Conservation (phyloP, 345 rosid species). For the Salix viminalis region DNA sequence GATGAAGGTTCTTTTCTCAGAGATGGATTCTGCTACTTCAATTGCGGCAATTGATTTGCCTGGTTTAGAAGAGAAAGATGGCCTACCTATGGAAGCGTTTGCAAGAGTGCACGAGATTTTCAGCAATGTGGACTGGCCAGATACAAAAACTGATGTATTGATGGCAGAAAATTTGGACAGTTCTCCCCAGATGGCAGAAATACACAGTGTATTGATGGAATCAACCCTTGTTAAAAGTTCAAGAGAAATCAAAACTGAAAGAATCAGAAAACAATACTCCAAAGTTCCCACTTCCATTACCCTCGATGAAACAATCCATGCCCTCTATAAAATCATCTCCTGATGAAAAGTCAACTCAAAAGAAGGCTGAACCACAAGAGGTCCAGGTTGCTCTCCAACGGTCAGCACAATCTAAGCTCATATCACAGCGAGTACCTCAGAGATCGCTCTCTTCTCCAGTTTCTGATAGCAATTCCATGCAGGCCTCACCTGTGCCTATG, state of each 20-base stretch:
- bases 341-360: slow-evolving; percentile 6
- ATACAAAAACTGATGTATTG: slow-evolving; percentile 42
- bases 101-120: slow-evolving; percentile 59
- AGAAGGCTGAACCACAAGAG: slow-evolving; percentile 28
- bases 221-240: slow-evolving; percentile 35
- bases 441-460: slow-evolving; percentile 41
- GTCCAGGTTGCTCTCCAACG: slow-evolving; percentile 45
- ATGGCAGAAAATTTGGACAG: slow-evolving; percentile 35
- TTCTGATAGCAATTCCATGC: slow-evolving; percentile 33
- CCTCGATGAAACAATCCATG: slow-evolving; percentile 5
- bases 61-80: slow-evolving; percentile 52
- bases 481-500: slow-evolving; percentile 43
- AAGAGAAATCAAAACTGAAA: slow-evolving; percentile 33
- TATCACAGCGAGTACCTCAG: slow-evolving; percentile 47
- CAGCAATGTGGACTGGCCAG: slow-evolving; percentile 53
- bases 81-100: slow-evolving; percentile 64
- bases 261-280: slow-evolving; percentile 24
- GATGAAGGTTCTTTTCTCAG: slow-evolving; percentile 67
- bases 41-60: slow-evolving; percentile 45
- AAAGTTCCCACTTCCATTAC: slow-evolving; percentile 21
- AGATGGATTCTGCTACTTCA: slow-evolving; percentile 50
- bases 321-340: slow-evolving; percentile 5
- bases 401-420: slow-evolving; percentile 48
- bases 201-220: slow-evolving; percentile 31
- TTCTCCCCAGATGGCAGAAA: slow-evolving; percentile 37